Evolutionary conservation across 176 grass and related monocot genomes (phyloP).

Genomic region (Carex scoparia): DNA sequence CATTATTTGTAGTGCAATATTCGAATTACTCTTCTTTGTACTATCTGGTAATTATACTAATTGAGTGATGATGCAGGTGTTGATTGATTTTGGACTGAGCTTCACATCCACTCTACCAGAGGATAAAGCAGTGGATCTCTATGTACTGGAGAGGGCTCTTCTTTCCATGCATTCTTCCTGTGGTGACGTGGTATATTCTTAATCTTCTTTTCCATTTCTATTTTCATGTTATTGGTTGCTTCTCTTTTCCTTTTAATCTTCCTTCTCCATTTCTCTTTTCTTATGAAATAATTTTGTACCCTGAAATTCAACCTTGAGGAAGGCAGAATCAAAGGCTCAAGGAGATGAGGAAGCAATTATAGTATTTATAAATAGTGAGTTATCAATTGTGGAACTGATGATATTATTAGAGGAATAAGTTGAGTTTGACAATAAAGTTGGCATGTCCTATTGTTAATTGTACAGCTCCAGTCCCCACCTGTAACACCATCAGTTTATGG

Average conservation of each 20-base stretch:
- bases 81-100: conserved; percentile 98
- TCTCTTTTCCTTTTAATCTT: background rate
- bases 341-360: background rate
- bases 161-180: conserved; percentile 97
- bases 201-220: background rate
- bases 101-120: conserved; percentile 83
- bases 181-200: conserved; percentile 66
- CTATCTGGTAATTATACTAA: background rate
- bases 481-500: background rate
- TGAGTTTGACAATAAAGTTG: background rate
- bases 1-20: background rate
- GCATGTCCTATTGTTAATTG: background rate
- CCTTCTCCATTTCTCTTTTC: background rate
- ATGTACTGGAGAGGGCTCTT: conserved; percentile 94
- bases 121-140: conserved; percentile 93
- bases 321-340: background rate
- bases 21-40: background rate
- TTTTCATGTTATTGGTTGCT: background rate
- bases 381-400: background rate
- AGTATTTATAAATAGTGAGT: background rate
- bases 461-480: background rate
- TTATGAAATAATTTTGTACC: background rate
- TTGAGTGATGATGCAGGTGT: conserved; percentile 39
- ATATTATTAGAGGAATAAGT: background rate
- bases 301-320: background rate